These are phyloP conservation scores for Malassezia sympodialis DNA, from an alignment of 1,284 basidiomycete genomes.

Conservation along the genomic window DNA sequence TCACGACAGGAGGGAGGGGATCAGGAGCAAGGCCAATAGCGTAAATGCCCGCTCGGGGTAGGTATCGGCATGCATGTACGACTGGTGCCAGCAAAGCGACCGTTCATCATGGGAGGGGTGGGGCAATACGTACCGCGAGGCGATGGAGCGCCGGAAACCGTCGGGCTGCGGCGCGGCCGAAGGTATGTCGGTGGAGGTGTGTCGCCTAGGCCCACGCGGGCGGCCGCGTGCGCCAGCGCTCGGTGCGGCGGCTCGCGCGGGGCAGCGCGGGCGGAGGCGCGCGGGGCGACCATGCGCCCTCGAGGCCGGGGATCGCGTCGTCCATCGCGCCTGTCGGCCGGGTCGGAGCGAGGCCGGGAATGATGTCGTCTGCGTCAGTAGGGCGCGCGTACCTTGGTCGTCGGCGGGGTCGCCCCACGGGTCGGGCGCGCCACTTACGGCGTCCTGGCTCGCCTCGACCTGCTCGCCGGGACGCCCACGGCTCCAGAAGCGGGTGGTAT, in stretches of 20 bases:
- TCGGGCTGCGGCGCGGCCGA: not conserved
- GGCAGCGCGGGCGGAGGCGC: not conserved
- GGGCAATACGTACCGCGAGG: conserved; percentile 9
- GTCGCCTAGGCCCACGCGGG: conserved; percentile 10
- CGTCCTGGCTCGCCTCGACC: not conserved
- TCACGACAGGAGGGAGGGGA: not conserved
- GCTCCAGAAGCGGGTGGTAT: conserved; percentile 94
- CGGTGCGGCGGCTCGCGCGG: not conserved
- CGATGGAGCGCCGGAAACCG: conserved; percentile 2
- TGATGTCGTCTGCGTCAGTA: not conserved
- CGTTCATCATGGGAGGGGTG: conserved; percentile 12
- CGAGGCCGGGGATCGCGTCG: conserved; percentile 12
- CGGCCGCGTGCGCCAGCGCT: conserved; percentile 1
- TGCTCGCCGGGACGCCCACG: conserved; percentile 63
- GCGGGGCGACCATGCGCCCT: too few species aligned
- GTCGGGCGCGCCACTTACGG: not conserved
- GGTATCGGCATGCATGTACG: conserved; percentile 16
- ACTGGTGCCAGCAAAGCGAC: conserved; percentile 22
- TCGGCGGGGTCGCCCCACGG: not conserved
- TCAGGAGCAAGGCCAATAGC: conserved; percentile 21
- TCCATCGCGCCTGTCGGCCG: not conserved
- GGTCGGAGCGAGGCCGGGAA: not conserved
- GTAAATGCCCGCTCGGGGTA: conserved; percentile 20
- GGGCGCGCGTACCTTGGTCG: not conserved
- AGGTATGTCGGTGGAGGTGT: conserved; percentile 6